Conservation (phyloP, 139 green algal genomes). For the Tetradesmus lagerheimii region DNA sequence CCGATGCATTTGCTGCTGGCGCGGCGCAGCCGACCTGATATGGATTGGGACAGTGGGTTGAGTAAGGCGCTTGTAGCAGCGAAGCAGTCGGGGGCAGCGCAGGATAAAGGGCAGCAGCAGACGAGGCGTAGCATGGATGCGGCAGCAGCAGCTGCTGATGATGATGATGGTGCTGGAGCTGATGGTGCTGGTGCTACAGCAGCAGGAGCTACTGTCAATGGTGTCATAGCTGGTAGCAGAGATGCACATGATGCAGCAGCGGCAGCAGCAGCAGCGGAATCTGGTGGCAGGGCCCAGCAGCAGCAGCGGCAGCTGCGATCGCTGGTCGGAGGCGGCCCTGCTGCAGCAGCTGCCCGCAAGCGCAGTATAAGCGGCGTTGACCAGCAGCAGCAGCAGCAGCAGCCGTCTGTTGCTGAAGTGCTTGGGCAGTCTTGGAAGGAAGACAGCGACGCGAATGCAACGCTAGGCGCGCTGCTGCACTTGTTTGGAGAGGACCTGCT, state of each 20-base stretch:
- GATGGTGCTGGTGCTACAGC: neutral
- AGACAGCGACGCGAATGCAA: slow-evolving; percentile 51
- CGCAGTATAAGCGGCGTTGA: neutral
- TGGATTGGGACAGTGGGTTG: neutral
- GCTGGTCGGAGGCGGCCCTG: neutral
- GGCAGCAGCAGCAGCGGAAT: neutral
- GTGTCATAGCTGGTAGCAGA: neutral
- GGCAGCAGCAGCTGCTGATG: neutral
- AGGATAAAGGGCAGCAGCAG: neutral
- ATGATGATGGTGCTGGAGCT: neutral
- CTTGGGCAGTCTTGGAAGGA: slow-evolving; percentile 62
- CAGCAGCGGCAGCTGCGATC: neutral
- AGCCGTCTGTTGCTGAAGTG: slow-evolving; percentile 24
- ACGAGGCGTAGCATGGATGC: neutral
- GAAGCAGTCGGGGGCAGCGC: neutral
- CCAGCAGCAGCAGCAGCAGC: slow-evolving; percentile 4
- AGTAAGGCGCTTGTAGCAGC: neutral
- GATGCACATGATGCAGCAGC: neutral
- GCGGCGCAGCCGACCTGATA: neutral
- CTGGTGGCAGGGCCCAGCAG: neutral
- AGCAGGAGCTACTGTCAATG: neutral
- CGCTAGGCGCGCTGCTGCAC: slow-evolving; percentile 49
- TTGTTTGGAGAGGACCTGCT: slow-evolving; percentile 62
- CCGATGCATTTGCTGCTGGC: slow-evolving; percentile 48
- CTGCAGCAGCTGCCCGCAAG: neutral